Base-by-base conservation (phyloP, 2,329 filamentous ascomycete species). In the Huntiella savannae region DNA sequence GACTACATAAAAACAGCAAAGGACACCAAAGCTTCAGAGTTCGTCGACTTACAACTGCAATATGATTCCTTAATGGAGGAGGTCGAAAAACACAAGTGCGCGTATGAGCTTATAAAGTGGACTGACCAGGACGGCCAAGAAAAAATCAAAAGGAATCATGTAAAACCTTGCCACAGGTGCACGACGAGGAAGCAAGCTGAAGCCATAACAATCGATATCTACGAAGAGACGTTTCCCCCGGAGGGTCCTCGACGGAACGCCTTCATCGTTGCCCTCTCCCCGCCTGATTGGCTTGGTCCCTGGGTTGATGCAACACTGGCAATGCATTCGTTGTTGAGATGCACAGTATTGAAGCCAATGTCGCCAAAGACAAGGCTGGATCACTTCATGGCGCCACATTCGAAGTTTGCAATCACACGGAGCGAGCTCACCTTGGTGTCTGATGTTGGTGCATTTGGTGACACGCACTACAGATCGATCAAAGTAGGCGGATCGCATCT, bases 201-300 rank as follows among this genome's bases (percentile, higher is more conserved):
- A 0, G 2, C 3, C 0, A 47, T 79, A 0, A 33, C 19, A 0
- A 75, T 79, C 5, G 1, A 39, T 0, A 54, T 71, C 6, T 61
- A 73, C 51, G 74, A 79, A 53, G 76, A 71, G 71, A 73, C 75
- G 0, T 57, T 78, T 0, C 66, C 71, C 0, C 22, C 38, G 0
- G 12, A 60, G 0, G 0, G 38, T 0, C 4, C 49, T 0, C 19
- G 60, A 10, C 60, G 61, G 0, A 66, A 69, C 48, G 59, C 68
- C 0, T 61, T 63, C 0, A 59, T 77, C 0, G 77, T 77, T 43
- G 73, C 77, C 50, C 56, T 77, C 0, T 44, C 52, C 0, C 50
- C 63, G 0, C 71, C 72, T 0, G 4, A 15, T 0, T 22, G 54
- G 0, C 39, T 47, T n/a, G 16, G 7, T 5, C 8, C 37, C 1